Evolutionary conservation across 140 eudicot species (phyloP).

Genomic region (Oenanthe javanica): DNA sequence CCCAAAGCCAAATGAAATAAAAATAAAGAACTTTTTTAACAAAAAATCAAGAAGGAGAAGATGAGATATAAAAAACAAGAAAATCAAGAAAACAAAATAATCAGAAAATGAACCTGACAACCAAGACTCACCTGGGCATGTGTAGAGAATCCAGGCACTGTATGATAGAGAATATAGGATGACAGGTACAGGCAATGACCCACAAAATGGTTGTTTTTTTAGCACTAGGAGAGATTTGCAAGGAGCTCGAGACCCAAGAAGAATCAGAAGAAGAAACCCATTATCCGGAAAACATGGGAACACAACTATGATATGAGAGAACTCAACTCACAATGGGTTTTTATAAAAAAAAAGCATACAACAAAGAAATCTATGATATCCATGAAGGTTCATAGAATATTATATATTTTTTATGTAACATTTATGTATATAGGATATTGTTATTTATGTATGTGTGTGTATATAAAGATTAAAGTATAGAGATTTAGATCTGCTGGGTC

Average conservation of each 20-base stretch:
- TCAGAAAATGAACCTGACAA: slow-evolving; percentile 12
- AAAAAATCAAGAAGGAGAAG: neutral
- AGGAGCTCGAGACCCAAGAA: neutral
- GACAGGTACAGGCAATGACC: neutral
- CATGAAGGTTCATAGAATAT: slow-evolving; percentile 3
- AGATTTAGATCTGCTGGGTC: slow-evolving; percentile 27
- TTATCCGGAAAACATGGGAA: slow-evolving; percentile 12
- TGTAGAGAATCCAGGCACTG: neutral
- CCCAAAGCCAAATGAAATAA: neutral
- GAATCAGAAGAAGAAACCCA: neutral
- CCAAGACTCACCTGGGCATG: slow-evolving; percentile 2
- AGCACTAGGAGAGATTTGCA: neutral
- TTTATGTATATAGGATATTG: neutral
- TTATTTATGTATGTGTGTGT: neutral
- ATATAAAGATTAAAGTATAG: neutral
- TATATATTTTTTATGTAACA: neutral
- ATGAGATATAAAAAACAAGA: neutral
- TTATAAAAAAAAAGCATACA: neutral
- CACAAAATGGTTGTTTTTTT: neutral
- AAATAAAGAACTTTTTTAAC: neutral
- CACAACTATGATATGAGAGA: neutral
- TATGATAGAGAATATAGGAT: neutral
- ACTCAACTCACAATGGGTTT: neutral
- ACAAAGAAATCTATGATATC: slow-evolving; percentile 12
- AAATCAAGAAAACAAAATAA: neutral